phyloP scores from a whole-genome alignment of 164 flowering plant genomes.

The Chimonanthus salicifolius region DNA sequence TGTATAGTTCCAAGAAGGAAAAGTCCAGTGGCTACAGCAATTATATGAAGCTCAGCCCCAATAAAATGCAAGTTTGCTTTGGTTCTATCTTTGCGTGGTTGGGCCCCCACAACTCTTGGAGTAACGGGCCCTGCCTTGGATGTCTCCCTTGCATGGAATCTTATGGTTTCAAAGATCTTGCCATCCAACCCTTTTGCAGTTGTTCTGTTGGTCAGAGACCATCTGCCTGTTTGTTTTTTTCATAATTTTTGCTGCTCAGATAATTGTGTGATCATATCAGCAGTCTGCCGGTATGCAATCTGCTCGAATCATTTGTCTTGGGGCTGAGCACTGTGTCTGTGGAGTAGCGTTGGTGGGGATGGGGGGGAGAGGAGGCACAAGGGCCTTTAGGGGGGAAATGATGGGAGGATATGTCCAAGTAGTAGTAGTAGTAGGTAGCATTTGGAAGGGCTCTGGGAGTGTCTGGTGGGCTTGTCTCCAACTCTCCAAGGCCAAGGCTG shows the following conservation, averaged over 20 bases:
- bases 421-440: slow-evolving; percentile 31
- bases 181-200: not conserved
- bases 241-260: too few relatives aligned
- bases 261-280: too few relatives aligned
- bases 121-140: not conserved
- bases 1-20: slow-evolving; percentile 48
- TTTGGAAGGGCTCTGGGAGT: slow-evolving; percentile 50
- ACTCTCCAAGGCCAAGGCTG: slow-evolving; percentile 16
- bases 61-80: not conserved
- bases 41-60: not conserved
- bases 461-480: slow-evolving; percentile 35
- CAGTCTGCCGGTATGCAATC: too few relatives aligned
- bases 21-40: slow-evolving; percentile 8
- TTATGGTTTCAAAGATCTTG: not conserved
- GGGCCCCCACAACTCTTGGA: not conserved
- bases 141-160: not conserved
- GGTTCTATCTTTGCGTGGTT: not conserved
- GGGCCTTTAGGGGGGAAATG: slow-evolving; percentile 27
- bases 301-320: too few relatives aligned
- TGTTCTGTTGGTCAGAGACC: too few relatives aligned
- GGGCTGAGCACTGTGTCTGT: too few relatives aligned
- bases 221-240: too few relatives aligned
- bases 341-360: slow-evolving; percentile 19
- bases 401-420: slow-evolving; percentile 28
- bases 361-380: slow-evolving; percentile 23